Conservation (phyloP, 225 moss, liverwort and hornwort genomes). For the Neckera pumila region DNA sequence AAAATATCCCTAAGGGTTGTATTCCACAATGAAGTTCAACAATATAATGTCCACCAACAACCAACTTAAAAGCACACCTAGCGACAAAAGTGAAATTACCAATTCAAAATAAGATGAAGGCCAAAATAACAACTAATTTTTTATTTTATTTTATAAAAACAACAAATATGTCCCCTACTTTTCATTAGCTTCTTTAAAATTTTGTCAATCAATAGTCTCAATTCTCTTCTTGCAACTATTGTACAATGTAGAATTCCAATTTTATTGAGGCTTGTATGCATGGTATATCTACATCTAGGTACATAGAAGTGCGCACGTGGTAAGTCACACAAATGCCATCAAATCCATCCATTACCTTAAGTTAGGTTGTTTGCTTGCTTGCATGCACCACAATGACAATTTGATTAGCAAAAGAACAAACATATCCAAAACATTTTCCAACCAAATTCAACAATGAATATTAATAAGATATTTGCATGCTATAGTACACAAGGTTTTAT, state of each 20-base stretch:
- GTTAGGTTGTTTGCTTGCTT: too few relatives aligned
- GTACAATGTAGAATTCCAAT: neutral
- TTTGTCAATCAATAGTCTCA: accelerated
- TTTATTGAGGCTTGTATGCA: neutral
- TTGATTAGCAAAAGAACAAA: too few relatives aligned
- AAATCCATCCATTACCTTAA: too few relatives aligned
- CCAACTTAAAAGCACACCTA: accelerated
- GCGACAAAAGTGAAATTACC: neutral
- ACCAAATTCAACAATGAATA: too few relatives aligned
- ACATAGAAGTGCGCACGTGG: accelerated
- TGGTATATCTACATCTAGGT: neutral
- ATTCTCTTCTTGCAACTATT: neutral
- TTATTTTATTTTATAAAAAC: neutral
- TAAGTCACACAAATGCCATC: neutral
- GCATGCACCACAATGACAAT: too few relatives aligned
- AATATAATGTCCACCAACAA: neutral
- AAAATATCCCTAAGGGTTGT: neutral
- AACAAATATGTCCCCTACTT: accelerated
- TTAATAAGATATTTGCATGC: too few relatives aligned
- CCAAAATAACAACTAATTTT: neutral
- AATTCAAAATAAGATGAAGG: neutral
- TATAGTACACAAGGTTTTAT: too few relatives aligned
- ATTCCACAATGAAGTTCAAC: neutral
- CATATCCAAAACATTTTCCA: too few relatives aligned
- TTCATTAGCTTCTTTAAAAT: neutral